These are phyloP conservation scores for Candida jianshihensis DNA, from an alignment of 805 yeast genomes.

Conservation along the genomic window DNA sequence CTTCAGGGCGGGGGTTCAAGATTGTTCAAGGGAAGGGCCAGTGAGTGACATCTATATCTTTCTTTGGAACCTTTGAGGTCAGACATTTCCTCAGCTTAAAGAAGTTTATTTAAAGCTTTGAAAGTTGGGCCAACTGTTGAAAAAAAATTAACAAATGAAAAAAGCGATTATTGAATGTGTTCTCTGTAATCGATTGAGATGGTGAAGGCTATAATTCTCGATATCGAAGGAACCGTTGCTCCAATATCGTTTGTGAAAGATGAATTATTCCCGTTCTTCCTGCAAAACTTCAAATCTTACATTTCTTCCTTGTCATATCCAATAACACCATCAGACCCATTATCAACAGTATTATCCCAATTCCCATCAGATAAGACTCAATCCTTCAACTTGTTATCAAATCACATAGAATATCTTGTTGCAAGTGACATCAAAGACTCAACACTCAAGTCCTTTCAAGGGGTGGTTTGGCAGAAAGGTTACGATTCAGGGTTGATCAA, in stretches of 20 bases:
- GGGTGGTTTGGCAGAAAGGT: constrained; percentile 75
- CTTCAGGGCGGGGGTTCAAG: no score
- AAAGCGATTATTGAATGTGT: no score
- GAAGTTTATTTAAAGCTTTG: no score
- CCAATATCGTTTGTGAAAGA: constrained; percentile 87
- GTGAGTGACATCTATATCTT: no score
- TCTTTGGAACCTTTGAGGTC: no score
- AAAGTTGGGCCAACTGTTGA: no score
- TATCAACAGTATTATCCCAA: constrained; percentile 9
- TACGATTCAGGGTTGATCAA: constrained; percentile 66
- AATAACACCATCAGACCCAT: constrained; percentile 22
- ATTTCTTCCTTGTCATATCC: constrained; percentile 18
- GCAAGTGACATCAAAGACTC: constrained; percentile 69
- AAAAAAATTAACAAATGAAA: no score
- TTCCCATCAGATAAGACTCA: constrained; percentile 16
- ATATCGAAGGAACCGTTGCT: constrained; percentile 91
- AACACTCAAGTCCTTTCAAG: constrained; percentile 71
- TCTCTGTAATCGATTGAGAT: no score
- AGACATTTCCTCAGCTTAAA: no score
- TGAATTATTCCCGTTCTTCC: constrained; percentile 68
- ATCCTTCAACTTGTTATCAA: constrained; percentile 27
- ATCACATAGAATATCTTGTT: constrained; percentile 53
- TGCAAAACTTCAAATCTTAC: constrained; percentile 41
- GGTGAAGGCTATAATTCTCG: constrained; percentile 41
- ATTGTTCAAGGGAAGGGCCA: no score